phyloP scores from a whole-genome alignment of 23 red algal genomes.

The Gracilariopsis chorda region DNA sequence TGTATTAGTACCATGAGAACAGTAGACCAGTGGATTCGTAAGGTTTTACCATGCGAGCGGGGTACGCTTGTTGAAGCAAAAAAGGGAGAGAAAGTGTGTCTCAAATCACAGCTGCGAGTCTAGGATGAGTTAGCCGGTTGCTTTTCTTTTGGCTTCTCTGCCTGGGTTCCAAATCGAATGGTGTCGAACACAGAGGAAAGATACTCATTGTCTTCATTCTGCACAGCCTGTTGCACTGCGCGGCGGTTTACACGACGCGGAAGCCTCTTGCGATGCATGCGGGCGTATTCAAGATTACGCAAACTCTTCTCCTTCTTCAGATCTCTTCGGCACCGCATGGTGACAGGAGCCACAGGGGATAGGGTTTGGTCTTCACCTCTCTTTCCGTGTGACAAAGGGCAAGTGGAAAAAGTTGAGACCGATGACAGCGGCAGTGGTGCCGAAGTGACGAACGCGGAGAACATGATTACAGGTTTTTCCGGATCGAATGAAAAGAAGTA shows the following conservation, averaged over 20 bases:
- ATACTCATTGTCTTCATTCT: constrained; percentile 54
- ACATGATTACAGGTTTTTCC: no score
- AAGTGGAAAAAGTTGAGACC: not conserved
- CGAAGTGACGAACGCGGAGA: not conserved
- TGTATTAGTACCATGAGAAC: no score
- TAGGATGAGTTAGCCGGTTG: not conserved
- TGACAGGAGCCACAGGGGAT: constrained; percentile 4
- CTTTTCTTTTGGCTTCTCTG: not conserved
- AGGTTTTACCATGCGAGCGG: no score
- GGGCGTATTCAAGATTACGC: constrained; percentile 70
- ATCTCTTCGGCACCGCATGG: constrained; percentile 78
- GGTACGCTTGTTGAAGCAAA: no score
- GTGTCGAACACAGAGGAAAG: constrained; percentile 63
- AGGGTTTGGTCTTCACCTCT: not conserved
- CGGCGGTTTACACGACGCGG: constrained; percentile 25
- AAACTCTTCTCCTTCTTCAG: constrained; percentile 80
- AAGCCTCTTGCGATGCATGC: constrained; percentile 51
- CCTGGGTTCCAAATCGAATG: constrained; percentile 24
- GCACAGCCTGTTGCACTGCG: constrained; percentile 25
- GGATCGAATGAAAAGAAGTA: no score
- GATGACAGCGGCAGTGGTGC: not conserved
- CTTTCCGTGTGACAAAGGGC: not conserved
- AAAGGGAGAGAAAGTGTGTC: no score
- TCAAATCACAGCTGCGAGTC: no score
- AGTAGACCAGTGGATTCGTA: no score